phyloP scores from a whole-genome alignment of 2,329 filamentous ascomycete species.

The Fusarium scirpi region DNA sequence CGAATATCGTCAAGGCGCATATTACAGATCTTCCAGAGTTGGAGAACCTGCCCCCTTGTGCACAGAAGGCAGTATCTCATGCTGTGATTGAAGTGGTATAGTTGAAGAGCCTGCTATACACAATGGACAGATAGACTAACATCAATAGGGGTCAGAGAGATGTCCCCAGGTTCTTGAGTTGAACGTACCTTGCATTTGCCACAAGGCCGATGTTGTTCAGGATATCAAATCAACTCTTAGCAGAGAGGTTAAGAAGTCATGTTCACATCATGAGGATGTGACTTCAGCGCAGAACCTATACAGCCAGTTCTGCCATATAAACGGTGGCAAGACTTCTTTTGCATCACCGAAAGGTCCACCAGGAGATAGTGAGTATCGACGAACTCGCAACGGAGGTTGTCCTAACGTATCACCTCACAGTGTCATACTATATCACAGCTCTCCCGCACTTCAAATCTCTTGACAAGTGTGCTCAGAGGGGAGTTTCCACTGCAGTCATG shows the following conservation, averaged over 20 bases:
- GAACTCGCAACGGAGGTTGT: fast-evolving
- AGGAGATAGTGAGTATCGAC: constrained; percentile 60
- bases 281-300: constrained; percentile 64
- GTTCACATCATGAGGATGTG: constrained; percentile 60
- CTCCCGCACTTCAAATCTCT: constrained; percentile 60
- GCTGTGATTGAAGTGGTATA: constrained; percentile 50
- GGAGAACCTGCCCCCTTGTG: constrained; percentile 56
- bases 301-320: constrained; percentile 64
- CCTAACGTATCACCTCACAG: constrained; percentile 43
- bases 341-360: constrained; percentile 60
- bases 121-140: background rate
- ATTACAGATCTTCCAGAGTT: constrained; percentile 62
- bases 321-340: constrained; percentile 62
- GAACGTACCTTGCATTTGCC: constrained; percentile 65
- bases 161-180: constrained; percentile 57
- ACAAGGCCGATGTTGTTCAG: constrained; percentile 62
- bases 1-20: constrained; percentile 58
- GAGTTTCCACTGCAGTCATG: constrained; percentile 57
- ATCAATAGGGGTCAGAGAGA: constrained; percentile 26
- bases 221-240: constrained; percentile 58
- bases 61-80: constrained; percentile 48
- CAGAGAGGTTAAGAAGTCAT: constrained; percentile 57
- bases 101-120: background rate
- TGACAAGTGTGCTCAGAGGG: constrained; percentile 58
- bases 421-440: constrained; percentile 68